Conservation (phyloP, 169 alveolate species). For the Cyclospora cayetanensis region DNA sequence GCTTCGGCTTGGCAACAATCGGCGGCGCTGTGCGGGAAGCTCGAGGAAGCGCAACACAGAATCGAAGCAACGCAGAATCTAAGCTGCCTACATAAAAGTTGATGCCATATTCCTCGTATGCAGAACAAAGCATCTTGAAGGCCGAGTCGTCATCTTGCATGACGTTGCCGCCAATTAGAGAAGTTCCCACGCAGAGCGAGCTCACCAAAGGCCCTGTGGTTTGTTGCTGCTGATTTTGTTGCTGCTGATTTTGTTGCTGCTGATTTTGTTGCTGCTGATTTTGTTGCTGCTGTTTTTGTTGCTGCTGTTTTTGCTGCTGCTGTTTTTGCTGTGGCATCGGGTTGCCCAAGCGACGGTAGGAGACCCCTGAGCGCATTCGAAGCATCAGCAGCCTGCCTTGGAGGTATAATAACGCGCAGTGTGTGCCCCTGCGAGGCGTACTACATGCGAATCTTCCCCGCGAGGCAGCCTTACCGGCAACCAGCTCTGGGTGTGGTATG, state of each 20-base stretch:
- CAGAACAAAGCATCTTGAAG: slow-evolving; percentile 79
- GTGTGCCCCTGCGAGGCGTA: too few relatives aligned
- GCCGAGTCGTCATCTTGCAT: slow-evolving; percentile 83
- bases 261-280: slow-evolving; percentile 4
- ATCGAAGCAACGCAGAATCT: not conserved
- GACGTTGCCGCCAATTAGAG: slow-evolving; percentile 82
- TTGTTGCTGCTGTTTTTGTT: too few relatives aligned
- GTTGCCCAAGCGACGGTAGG: slow-evolving; percentile 43
- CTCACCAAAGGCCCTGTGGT: slow-evolving; percentile 77
- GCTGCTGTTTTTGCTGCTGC: too few relatives aligned
- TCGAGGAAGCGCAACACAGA: not conserved
- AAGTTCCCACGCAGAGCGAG: slow-evolving; percentile 83
- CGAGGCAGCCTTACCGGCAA: slow-evolving; percentile 43
- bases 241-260: not conserved
- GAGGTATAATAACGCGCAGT: too few relatives aligned
- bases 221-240: not conserved
- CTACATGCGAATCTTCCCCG: too few relatives aligned
- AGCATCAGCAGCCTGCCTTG: not conserved
- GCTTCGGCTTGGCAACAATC: too few relatives aligned
- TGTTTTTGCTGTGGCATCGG: not conserved
- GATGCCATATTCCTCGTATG: slow-evolving; percentile 83
- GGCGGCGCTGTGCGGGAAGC: too few relatives aligned
- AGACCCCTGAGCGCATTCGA: not conserved
- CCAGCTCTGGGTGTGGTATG: slow-evolving; percentile 34
- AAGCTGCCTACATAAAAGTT: slow-evolving; percentile 78